Conservation (phyloP, 2,329 filamentous ascomycete species). For the Madurella mycetomatis region DNA sequence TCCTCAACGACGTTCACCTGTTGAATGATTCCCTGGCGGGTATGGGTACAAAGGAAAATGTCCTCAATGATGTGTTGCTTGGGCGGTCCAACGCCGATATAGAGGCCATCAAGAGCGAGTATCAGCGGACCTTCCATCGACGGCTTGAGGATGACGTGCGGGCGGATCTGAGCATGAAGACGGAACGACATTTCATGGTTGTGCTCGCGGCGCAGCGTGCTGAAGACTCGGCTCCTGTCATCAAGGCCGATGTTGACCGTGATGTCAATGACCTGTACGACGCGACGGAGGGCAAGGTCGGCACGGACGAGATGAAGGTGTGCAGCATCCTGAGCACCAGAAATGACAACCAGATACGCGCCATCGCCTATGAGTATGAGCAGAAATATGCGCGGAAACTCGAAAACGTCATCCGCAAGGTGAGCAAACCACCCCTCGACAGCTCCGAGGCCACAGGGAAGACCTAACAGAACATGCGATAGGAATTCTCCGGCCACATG, state of each 20-base stretch:
- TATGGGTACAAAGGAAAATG: slow-evolving; percentile 76
- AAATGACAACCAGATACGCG: slow-evolving; percentile 78
- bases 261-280: slow-evolving; percentile 74
- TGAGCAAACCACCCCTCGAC: slow-evolving; percentile 32
- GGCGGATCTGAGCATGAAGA: slow-evolving; percentile 79
- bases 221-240: slow-evolving; percentile 72
- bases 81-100: slow-evolving; percentile 83
- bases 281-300: slow-evolving; percentile 68
- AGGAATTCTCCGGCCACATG: slow-evolving; percentile 92
- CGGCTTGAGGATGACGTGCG: slow-evolving; percentile 69
- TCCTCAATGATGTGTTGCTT: slow-evolving; percentile 83
- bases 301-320: slow-evolving; percentile 70
- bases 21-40: slow-evolving; percentile 71
- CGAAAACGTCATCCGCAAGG: slow-evolving; percentile 67
- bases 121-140: slow-evolving; percentile 61
- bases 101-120: slow-evolving; percentile 76
- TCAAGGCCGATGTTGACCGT: slow-evolving; percentile 66
- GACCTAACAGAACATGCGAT: slow-evolving; percentile 1
- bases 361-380: slow-evolving; percentile 71
- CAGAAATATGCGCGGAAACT: slow-evolving; percentile 66
- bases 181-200: slow-evolving; percentile 78
- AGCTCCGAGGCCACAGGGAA: not conserved
- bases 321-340: slow-evolving; percentile 72
- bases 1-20: slow-evolving; percentile 69
- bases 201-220: slow-evolving; percentile 69